Base-by-base conservation (phyloP, 2,329 filamentous ascomycete species). In the Fusarium sp. region DNA sequence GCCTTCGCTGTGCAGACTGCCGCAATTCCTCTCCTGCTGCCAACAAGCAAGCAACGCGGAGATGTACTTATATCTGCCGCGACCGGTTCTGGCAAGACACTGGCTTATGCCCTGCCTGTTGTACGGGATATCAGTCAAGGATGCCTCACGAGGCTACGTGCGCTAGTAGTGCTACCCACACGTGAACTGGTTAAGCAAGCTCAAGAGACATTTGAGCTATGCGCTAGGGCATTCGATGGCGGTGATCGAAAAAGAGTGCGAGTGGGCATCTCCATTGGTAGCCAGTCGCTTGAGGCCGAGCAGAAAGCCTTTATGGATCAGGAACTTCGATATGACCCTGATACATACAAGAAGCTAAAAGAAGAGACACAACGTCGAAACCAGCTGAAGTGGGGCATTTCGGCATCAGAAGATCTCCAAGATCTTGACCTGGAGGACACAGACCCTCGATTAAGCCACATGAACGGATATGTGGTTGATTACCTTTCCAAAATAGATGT, bases 31-130 rank as follows among this genome's bases (percentile, higher is more conserved):
- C 86, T 97, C 45, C 87, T 99, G 10, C 85, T 97, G 8, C 91
- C 90, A 28, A 89, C 88, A 1, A 87, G 88, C 47, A 85, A 88
- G 63, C 85, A 88, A 41, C 87, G 90, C 41, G 93, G 94, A 10
- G 96, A 99, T 81, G 83, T 99, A 9, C 92, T 97, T 50, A 92
- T 99, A 6, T 96, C 95, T 13, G 96, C 97, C 0, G 93, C 96
- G 3, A 99, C 96, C 0, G 96, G 96, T 14, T 98, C 96, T 1
- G 96, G 96, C 64, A 99, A 99, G 81, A 99, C 96, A 0, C 83
- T 99, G 22, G 93, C 96, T 1, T 99, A 99, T 79, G 90, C 96
- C 1, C 85, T 99, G 6, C 96, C 96, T 0, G 90, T 99, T 66
- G 88, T 97, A 8, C 90, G 94, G 51, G 91, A 92, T 57, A 85